Base-by-base conservation (phyloP, 805 yeast species). In the Ogataea kodamae region DNA sequence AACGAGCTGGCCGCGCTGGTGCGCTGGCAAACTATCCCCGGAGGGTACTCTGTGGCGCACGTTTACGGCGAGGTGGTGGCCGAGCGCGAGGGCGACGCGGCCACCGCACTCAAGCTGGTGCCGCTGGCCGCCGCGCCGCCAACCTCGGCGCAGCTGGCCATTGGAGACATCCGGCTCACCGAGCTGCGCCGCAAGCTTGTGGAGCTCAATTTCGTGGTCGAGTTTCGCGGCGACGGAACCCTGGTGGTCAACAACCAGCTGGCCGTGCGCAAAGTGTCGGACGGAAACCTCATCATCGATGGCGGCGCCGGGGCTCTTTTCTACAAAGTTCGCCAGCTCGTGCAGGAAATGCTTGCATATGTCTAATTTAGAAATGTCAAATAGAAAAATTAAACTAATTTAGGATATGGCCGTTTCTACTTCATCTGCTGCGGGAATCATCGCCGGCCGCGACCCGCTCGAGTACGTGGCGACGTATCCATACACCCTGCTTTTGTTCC, bases 191-290 rank as follows among this genome's bases (percentile, higher is more conserved):
- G 75, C 46, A 72, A 70, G 39, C 65, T 92, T 22, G 61, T 67
- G 18, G 62, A 68, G 5, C 59, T 63, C 35, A 82, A 85, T 30
- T 74, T 82, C 49, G 67, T 65, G 33, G 96, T 95, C 1, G 96
- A 89, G 52, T 87, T 90, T 56, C 78, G 82, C 57, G 94, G 96
- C 35, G 96, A 88, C 56, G 97, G 97, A 55, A 78, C 88, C 0
- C 64, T 92, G 23, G 95, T 89, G 9, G 82, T 94, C 26, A 89
- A 89, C 51, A 82, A 81, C 36, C 65, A 65, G 33, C 73, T 92
- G 11, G 80, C 85, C 1, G 76, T 92, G 6, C 65, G 86, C 35
- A 90, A 90, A 54, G 68, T 83, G 3, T 80, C 73, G 25, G 87
- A 86, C 29, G 95, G 96, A 26, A 81, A 81, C 49, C 72, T 90